Percentiles rank a stretch among this genome's conserved stretches.
Conservation (phyloP, 177 flowering plant genomes). For the Vitis hybrid region DNA sequence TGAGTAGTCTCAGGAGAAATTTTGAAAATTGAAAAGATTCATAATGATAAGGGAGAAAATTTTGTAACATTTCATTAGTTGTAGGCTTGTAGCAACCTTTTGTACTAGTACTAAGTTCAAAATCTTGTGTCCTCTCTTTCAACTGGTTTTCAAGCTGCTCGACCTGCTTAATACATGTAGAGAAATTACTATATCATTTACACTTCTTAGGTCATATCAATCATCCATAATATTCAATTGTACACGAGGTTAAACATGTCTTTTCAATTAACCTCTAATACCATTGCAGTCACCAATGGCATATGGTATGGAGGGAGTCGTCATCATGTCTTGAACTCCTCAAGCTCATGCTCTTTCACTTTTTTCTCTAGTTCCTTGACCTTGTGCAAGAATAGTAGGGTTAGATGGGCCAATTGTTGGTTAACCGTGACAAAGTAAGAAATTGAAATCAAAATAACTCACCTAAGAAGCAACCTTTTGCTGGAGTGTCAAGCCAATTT, state of each 20-base stretch:
- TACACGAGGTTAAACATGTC: too few relatives aligned
- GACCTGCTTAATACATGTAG: constrained; percentile 12
- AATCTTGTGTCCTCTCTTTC: constrained; percentile 24
- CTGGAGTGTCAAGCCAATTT: constrained; percentile 18
- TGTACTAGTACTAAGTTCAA: constrained; percentile 15
- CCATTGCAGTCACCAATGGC: too few relatives aligned
- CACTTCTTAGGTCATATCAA: too few relatives aligned
- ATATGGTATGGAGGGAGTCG: too few relatives aligned
- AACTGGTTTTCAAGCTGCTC: constrained; percentile 22
- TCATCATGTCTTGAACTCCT: constrained; percentile 1
- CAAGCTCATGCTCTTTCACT: constrained; percentile 18
- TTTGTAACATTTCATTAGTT: background rate
- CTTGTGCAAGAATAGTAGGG: background rate
- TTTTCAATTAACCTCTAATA: background rate
- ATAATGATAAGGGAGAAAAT: too few relatives aligned
- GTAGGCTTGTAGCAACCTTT: constrained; percentile 16
- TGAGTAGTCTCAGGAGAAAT: too few relatives aligned
- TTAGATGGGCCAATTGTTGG: background rate
- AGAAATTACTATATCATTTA: too few relatives aligned
- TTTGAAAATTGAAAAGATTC: too few relatives aligned
- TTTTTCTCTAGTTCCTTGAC: constrained; percentile 28
- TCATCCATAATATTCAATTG: too few relatives aligned
- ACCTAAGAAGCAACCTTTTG: constrained; percentile 20
- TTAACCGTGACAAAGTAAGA: background rate
- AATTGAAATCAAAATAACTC: background rate